These are phyloP conservation scores for Dictyostelium citrinum DNA, from an alignment of 78 protist genomes.

Conservation along the genomic window DNA sequence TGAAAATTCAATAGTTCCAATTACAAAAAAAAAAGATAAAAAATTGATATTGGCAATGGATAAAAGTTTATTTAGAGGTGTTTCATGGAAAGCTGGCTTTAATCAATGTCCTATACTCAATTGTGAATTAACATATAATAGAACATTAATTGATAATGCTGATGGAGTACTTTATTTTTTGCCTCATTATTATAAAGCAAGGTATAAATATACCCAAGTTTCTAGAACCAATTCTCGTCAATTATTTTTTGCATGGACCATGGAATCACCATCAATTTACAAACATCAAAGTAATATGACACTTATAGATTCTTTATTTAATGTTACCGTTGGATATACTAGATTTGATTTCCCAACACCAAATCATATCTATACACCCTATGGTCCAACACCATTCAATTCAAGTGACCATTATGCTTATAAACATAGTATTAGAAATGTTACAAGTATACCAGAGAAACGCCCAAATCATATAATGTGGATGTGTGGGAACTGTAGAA, in stretches of 20 bases:
- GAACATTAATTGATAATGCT: too few relatives aligned
- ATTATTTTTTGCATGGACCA: background rate
- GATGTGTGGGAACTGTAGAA: background rate
- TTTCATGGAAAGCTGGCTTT: background rate
- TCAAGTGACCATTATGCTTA: background rate
- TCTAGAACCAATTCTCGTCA: background rate
- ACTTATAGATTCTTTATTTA: background rate
- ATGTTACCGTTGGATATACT: background rate
- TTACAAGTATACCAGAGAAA: background rate
- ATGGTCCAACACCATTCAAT: background rate
- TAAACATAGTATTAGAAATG: background rate
- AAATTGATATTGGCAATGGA: background rate
- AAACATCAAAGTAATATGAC: background rate
- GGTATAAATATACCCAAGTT: background rate
- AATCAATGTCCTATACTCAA: background rate
- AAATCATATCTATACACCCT: background rate
- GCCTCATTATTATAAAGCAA: background rate
- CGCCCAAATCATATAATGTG: background rate
- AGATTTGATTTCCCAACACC: background rate
- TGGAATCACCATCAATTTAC: background rate
- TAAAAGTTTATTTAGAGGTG: background rate
- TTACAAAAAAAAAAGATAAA: background rate
- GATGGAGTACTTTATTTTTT: background rate
- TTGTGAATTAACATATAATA: background rate
- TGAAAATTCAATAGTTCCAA: background rate